A percentile compares a stretch with the other conserved stretches of the same genome.
phyloP scores from a whole-genome alignment of 1,284 basidiomycete species.

The Austroboletus niveus region DNA sequence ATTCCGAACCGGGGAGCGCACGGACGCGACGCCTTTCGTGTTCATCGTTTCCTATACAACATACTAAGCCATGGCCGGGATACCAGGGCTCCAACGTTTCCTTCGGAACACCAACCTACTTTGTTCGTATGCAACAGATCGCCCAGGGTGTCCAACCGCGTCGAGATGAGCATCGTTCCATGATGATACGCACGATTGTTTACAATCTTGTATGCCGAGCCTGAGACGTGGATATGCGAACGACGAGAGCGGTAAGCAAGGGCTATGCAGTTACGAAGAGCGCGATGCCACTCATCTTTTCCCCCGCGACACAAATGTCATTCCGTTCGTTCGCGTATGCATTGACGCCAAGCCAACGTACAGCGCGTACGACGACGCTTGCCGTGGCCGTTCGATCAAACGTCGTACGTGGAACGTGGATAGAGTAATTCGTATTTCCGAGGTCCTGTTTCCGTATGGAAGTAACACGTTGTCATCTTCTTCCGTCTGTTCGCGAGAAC shows the following conservation, averaged over 20 bases:
- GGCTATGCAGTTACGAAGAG: not conserved
- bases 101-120: constrained; percentile 41
- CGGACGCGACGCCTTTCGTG: constrained; percentile 87
- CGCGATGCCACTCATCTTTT: constrained; percentile 72
- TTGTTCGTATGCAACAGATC: constrained; percentile 71
- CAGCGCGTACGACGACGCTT: constrained; percentile 74
- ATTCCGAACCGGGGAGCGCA: constrained; percentile 91
- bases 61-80: not conserved
- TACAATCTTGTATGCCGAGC: constrained; percentile 96
- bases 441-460: constrained; percentile 63
- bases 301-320: constrained; percentile 79
- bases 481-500: not conserved
- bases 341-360: constrained; percentile 70
- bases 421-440: constrained; percentile 97
- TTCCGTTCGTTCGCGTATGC: constrained; percentile 88
- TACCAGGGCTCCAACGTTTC: not conserved
- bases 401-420: constrained; percentile 79
- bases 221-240: constrained; percentile 71
- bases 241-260: constrained; percentile 1
- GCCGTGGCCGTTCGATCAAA: constrained; percentile 86
- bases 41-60: constrained; percentile 64
- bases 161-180: constrained; percentile 97
- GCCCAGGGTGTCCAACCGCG: constrained; percentile 69
- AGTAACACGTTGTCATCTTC: not conserved
- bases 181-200: constrained; percentile 94